Base-by-base conservation (phyloP, 306 rosid species). In the Sindora glabra region DNA sequence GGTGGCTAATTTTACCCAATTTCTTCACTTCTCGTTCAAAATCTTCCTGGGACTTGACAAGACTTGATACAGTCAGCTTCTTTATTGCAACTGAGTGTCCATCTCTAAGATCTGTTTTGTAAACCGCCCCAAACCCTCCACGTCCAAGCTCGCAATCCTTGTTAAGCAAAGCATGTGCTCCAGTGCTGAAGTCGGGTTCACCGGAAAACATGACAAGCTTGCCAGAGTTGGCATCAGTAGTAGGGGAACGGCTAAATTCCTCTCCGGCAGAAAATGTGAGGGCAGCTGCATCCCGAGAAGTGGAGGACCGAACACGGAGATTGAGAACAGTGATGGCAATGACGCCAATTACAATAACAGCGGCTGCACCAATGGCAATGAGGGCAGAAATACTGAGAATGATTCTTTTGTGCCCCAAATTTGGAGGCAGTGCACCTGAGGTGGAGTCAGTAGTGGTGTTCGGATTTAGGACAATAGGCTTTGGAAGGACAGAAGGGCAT, bases 61-160 rank as follows among this genome's bases (percentile, higher is more conserved):
- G 97, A 65, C 99, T 94, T 17, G 99, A 89, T 41, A 94, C 99
- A 0, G 97, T 94, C 71, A 94, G 99, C 69, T 94, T 94, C 90
- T 94, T 94, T 70, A 94, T 94, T 33, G 99, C 99, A 73, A 94
- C 99, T 8, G 97, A 59, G 16, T 73, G 90, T 10, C 99, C 99
- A 48, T 94, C 95, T 60, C 89, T 70, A 29, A 94, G 95, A 78
- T 82, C 90, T 5, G 97, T 86, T 64, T 76, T 75, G 63, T 94
- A 94, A 24, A 94, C 99, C 7, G 97, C 87, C 36, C 99, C 99
- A 21, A 94, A 94, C 27, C 99, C 99, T 1, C 99, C 99, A 24
- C 97, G 96, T 15, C 99, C 99, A 51, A 94, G 99, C 83, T 94
- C 99, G 22, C 97, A 94, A 54, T 94, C 97, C 82, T 94, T 94